Evolutionary conservation across 2,329 filamentous ascomycete genomes (phyloP).

Genomic region (Hypomyces perniciosus): DNA sequence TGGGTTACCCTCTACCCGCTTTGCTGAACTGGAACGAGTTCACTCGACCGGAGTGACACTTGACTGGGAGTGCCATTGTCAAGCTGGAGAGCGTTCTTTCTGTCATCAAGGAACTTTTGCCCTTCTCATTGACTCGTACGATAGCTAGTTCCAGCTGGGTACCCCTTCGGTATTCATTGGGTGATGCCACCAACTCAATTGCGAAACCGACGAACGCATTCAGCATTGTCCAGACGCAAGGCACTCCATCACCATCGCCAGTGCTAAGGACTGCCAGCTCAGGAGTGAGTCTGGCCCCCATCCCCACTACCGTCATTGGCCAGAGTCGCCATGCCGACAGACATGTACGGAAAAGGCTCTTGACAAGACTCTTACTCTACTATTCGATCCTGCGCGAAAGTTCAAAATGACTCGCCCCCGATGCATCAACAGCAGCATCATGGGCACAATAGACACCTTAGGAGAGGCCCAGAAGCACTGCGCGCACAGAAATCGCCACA

Average conservation of each 20-base stretch:
- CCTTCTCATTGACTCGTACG: constrained; percentile 33
- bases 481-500: constrained; percentile 23
- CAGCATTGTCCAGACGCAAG: constrained; percentile 22
- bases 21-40: constrained; percentile 35
- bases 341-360: constrained; percentile 31
- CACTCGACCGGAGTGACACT: constrained; percentile 31
- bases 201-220: constrained; percentile 26
- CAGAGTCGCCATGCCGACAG: constrained; percentile 27
- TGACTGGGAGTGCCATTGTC: constrained; percentile 33
- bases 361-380: constrained; percentile 21
- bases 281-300: constrained; percentile 27
- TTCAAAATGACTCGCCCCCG: constrained; percentile 28
- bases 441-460: constrained; percentile 28
- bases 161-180: constrained; percentile 32
- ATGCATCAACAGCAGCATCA: constrained; percentile 32
- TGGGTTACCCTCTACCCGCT: constrained; percentile 32
- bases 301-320: constrained; percentile 32
- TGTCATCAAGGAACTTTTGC: constrained; percentile 25
- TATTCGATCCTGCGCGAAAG: constrained; percentile 27
- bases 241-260: constrained; percentile 29
- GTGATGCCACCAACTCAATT: constrained; percentile 31
- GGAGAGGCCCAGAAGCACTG: constrained; percentile 20
- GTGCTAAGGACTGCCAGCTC: constrained; percentile 32
- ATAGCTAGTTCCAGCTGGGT: constrained; percentile 37
- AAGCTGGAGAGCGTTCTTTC: constrained; percentile 27